phyloP scores from a whole-genome alignment of 495 filamentous ascomycete genomes.

The Alectoria sarmentosa region DNA sequence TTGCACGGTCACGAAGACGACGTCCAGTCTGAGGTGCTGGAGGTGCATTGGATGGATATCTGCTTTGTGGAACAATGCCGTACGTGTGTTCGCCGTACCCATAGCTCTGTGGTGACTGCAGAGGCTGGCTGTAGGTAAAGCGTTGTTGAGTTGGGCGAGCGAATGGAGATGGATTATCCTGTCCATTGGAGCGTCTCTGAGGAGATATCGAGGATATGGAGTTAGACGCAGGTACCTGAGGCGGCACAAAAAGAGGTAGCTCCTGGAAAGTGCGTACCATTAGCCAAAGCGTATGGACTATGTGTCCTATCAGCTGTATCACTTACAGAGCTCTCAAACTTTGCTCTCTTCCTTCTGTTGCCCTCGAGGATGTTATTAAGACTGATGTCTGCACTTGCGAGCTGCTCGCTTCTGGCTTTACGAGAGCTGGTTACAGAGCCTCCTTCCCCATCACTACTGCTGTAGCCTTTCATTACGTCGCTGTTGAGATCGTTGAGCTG shows the following conservation, averaged over 20 bases:
- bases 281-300: slow-evolving; percentile 16
- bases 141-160: slow-evolving; percentile 62
- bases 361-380: slow-evolving; percentile 97
- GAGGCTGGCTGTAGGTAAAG: slow-evolving; percentile 61
- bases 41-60: slow-evolving; percentile 43
- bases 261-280: slow-evolving; percentile 51
- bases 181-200: slow-evolving; percentile 61
- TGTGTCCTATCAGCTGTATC: slow-evolving; percentile 20
- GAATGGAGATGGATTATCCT: slow-evolving; percentile 61
- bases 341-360: slow-evolving; percentile 87
- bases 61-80: slow-evolving; percentile 34
- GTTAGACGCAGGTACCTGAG: slow-evolving; percentile 79
- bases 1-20: slow-evolving; percentile 55
- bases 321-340: slow-evolving; percentile 96
- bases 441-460: slow-evolving; percentile 71
- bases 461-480: slow-evolving; percentile 63
- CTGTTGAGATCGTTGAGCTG: slow-evolving; percentile 50
- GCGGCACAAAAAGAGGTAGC: slow-evolving; percentile 88
- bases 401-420: slow-evolving; percentile 65
- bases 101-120: slow-evolving; percentile 76
- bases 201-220: slow-evolving; percentile 92
- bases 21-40: slow-evolving; percentile 54
- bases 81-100: slow-evolving; percentile 46
- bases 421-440: slow-evolving; percentile 63
- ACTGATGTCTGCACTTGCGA: slow-evolving; percentile 94